Conservation (phyloP, 1,139 yeast genomes). For the Suhomyces chickasaworum region DNA sequence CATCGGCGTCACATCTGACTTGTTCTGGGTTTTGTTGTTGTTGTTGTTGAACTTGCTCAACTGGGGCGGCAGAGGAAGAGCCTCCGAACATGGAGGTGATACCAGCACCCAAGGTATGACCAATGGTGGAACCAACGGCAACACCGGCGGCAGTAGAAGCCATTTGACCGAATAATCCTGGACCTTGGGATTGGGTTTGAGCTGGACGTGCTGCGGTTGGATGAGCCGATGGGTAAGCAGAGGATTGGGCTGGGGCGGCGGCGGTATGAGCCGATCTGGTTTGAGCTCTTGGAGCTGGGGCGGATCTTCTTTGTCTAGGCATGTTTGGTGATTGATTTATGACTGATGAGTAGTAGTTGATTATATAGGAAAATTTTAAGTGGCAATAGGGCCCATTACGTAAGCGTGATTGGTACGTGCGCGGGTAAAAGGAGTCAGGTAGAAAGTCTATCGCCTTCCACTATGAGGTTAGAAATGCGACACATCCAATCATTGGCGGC, state of each 20-base stretch:
- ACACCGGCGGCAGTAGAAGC: conserved; percentile 99
- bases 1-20: conserved; percentile 83
- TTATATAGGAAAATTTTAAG: conserved; percentile 14
- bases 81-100: conserved; percentile 88
- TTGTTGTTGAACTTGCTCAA: conserved; percentile 39
- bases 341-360: neutral
- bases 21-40: conserved; percentile 49
- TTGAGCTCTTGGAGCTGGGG: conserved; percentile 64
- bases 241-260: conserved; percentile 52
- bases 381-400: conserved; percentile 9
- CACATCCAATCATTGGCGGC: neutral
- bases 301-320: conserved; percentile 69
- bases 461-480: neutral
- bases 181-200: conserved; percentile 52
- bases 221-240: conserved; percentile 22
- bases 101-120: conserved; percentile 97
- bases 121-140: conserved; percentile 96
- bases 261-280: conserved; percentile 76
- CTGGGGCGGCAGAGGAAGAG: conserved; percentile 59
- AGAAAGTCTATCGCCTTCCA: neutral
- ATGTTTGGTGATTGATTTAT: conserved; percentile 26
- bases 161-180: conserved; percentile 96
- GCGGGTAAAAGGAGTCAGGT: neutral
- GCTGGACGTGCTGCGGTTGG: conserved; percentile 35
- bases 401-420: neutral